Evolutionary conservation across 2,329 filamentous ascomycete genomes (phyloP).

Genomic region (Didymella keratinophila): DNA sequence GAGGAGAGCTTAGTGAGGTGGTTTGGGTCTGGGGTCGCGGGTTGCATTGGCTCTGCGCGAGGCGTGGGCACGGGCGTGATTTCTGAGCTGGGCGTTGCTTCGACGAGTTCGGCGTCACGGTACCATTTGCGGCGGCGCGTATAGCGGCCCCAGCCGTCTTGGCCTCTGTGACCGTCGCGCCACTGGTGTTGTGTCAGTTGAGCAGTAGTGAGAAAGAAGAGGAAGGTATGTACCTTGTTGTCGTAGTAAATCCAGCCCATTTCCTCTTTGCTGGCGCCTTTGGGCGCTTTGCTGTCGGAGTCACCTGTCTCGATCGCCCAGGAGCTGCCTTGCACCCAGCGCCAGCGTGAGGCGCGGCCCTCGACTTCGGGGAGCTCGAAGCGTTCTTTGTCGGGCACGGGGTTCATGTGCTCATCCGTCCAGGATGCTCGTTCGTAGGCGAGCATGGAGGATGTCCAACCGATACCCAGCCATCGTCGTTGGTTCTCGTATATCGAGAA

Average conservation of each 20-base stretch:
- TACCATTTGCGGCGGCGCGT: constrained; percentile 95
- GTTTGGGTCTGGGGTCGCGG: constrained; percentile 33
- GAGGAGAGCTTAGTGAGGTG: constrained; percentile 34
- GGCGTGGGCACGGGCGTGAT: constrained; percentile 55
- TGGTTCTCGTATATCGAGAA: constrained; percentile 98
- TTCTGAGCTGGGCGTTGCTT: constrained; percentile 63
- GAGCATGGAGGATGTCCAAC: constrained; percentile 92
- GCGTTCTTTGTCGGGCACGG: constrained; percentile 75
- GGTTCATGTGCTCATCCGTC: constrained; percentile 95
- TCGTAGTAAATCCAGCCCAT: constrained; percentile 98
- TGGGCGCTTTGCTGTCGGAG: constrained; percentile 47
- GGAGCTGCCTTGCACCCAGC: constrained; percentile 84
- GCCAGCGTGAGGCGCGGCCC: constrained; percentile 69
- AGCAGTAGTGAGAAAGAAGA: background rate
- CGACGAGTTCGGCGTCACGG: constrained; percentile 92
- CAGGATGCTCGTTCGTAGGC: constrained; percentile 88
- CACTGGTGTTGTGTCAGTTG: constrained; percentile 64
- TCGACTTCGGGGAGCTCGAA: constrained; percentile 74
- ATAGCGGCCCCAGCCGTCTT: constrained; percentile 93
- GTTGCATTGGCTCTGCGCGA: constrained; percentile 43
- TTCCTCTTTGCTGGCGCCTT: constrained; percentile 49
- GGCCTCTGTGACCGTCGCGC: constrained; percentile 83
- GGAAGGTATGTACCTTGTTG: constrained; percentile 73
- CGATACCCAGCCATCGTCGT: constrained; percentile 89
- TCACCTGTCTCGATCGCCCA: constrained; percentile 85